Base-by-base conservation (phyloP, 2,329 filamentous ascomycete genomes). In the Aspergillus unguis region DNA sequence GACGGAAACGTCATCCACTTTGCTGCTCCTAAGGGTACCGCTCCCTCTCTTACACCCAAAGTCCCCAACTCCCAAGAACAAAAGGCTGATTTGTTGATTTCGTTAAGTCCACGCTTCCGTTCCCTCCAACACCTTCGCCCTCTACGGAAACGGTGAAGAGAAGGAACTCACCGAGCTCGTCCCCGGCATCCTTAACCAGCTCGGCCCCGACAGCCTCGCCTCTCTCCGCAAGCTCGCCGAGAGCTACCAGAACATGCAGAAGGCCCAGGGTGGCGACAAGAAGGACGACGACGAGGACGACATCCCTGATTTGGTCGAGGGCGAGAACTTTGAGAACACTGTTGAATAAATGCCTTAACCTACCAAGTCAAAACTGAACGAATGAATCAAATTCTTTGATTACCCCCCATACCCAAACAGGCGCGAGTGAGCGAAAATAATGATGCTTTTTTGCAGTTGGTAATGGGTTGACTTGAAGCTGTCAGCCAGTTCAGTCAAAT, bases 1-100 rank as follows among this genome's bases (percentile, higher is more conserved):
- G 94, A 99, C 75, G 94, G 94, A 77, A 99, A 99, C 77, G 94
- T 99, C 77, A 97, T 99, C 72, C 94, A 99, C 85, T 99, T 99
- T 76, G 88, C 90, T 69, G 90, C 90, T 71, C 94, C 94, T 67
- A 96, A 96, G 84, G 94, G 94, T 97, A 80, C 72, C 84, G 80
- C 32, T 38, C 26, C n/a, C 37, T 11, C n/a, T 44, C 31, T 29
- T 8, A 4, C 6, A n/a, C 26, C 38, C 36, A 33, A 25, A 9
- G 10, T 42, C 43, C 6, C 37, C 10, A 36, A 29, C 7, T 11
- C 8, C 7, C 11, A 40, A 51, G 38, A 38, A 26, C 46, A 35
- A 27, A 44, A 44, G 27, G 44, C 29, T 45, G 44, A 57, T 9
- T 6, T 10, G 35, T 44, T 11, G 8, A 45, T 40, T 27, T 37